A percentile compares a stretch with the other conserved stretches of the same genome.
Evolutionary conservation across 345 rosid genomes (phyloP).

Genomic region (Sisymbrium altissimum): DNA sequence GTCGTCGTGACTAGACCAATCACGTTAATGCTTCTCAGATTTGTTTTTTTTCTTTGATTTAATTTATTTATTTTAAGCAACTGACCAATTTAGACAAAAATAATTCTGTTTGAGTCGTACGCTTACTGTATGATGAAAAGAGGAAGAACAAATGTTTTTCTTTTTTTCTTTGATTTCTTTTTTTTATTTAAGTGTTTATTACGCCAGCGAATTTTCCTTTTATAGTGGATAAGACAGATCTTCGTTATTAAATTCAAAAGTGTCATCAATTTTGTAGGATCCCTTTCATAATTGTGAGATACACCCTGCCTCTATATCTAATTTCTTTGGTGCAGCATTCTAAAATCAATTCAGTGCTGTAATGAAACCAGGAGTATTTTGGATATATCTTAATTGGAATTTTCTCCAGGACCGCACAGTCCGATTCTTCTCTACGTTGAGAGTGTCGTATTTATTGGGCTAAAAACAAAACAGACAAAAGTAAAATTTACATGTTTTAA

Average conservation of each 20-base stretch:
- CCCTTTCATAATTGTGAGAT: neutral
- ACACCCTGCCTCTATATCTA: neutral
- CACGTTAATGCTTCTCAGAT: neutral
- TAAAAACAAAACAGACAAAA: too few relatives aligned
- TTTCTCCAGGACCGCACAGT: too few relatives aligned
- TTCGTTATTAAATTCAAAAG: neutral
- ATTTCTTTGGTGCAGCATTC: neutral
- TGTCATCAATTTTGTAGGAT: conserved; percentile 12
- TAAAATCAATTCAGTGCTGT: neutral
- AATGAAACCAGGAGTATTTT: neutral
- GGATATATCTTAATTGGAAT: too few relatives aligned
- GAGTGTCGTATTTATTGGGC: too few relatives aligned
- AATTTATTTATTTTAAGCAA: neutral
- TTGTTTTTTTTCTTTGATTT: neutral
- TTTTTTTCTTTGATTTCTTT: neutral
- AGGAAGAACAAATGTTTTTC: neutral
- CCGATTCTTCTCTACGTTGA: too few relatives aligned
- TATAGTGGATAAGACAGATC: neutral
- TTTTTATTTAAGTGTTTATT: neutral
- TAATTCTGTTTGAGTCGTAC: neutral
- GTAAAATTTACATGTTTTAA: too few relatives aligned
- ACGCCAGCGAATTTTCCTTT: neutral
- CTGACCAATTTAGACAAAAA: neutral
- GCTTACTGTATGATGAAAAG: neutral
- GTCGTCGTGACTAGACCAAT: neutral